Evolutionary conservation across 1,139 yeast species (phyloP).

Genomic region (Pichia kudriavzevii): DNA sequence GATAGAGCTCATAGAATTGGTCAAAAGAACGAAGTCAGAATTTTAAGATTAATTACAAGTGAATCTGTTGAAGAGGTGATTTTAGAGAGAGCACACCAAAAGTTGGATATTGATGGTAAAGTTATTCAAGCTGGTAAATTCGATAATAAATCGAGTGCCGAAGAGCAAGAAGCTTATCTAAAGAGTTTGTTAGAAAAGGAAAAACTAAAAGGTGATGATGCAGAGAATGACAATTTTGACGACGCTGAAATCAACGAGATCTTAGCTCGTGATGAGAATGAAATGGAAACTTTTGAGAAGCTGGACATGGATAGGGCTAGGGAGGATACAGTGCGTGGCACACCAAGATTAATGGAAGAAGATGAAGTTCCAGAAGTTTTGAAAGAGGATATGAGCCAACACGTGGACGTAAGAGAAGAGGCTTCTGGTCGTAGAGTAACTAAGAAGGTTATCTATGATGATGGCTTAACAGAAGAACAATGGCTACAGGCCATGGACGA

Average conservation of each 20-base stretch:
- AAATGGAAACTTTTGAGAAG: conserved; percentile 44
- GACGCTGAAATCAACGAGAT: conserved; percentile 71
- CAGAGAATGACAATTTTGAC: conserved; percentile 49
- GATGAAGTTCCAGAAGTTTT: conserved; percentile 64
- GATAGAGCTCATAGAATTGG: conserved; percentile 91
- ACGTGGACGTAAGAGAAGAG: conserved; percentile 37
- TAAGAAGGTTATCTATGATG: conserved; percentile 54
- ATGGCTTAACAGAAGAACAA: conserved; percentile 68
- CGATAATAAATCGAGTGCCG: conserved; percentile 74
- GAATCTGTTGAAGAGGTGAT: conserved; percentile 82
- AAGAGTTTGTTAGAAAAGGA: conserved; percentile 66
- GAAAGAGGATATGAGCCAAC: conserved; percentile 56
- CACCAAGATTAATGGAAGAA: conserved; percentile 47
- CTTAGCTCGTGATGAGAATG: conserved; percentile 60
- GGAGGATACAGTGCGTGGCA: conserved; percentile 13
- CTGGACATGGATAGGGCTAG: conserved; percentile 54
- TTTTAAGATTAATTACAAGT: conserved; percentile 69
- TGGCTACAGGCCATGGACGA: conserved; percentile 69
- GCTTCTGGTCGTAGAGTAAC: conserved; percentile 62
- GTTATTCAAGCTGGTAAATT: conserved; percentile 87
- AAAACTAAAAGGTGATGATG: conserved; percentile 47
- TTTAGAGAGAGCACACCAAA: conserved; percentile 73
- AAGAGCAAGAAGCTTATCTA: conserved; percentile 73
- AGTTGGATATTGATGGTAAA: conserved; percentile 79
- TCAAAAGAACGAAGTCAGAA: conserved; percentile 79